Base-by-base conservation (phyloP, 2,329 filamentous ascomycete species). In the Cladobotryum protrusum region DNA sequence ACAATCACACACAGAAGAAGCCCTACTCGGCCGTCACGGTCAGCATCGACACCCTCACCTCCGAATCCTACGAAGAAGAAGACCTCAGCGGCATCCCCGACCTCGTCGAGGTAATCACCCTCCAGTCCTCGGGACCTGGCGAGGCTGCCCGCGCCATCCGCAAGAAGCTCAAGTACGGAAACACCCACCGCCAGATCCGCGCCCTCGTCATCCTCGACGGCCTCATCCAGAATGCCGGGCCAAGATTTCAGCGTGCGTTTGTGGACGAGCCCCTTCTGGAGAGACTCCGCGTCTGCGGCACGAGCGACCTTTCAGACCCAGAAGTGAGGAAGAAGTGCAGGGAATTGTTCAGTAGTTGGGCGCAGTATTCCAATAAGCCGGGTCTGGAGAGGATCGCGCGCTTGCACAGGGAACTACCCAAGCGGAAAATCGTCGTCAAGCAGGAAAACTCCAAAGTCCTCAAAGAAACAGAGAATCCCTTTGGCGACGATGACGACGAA, bases 161-260 rank as follows among this genome's bases (percentile, higher is more conserved):
- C 53, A 99, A 99, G 80, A 97, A 97, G 75, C 81, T 99, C 78
- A 99, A 99, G 73, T 97, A 99, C 69, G 93, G 93, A 60, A 95
- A 83, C 62, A 78, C 88, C n/a, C 92, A 97, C 68, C 86, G 90
- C 45, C 93, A 99, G 68, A 77, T 97, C 33, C 83, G 93, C 52
- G 87, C 93, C 34, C 79, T 99, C 18, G 86, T 87, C 11, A 85
- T 99, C 45, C 79, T 99, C 2, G 93, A 99, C 65, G 91, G 88
- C 39, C 77, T 99, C 36, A 93, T 99, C 53, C 89, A 96, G 64
- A 99, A 99, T 71, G 91, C 90, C 2, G 92, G 92, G 1, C 77
- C 86, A 12, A 82, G 86, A 12, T 96, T 97, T 64, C 87, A 96
- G 67, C 83, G 88, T 44, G 80, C 81, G 14, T 96, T 97, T 66